Evolutionary conservation across 129 eudicot genomes (phyloP), one percentile per base, ranked within the genome.

Genomic region (Lonicera japonica): DNA sequence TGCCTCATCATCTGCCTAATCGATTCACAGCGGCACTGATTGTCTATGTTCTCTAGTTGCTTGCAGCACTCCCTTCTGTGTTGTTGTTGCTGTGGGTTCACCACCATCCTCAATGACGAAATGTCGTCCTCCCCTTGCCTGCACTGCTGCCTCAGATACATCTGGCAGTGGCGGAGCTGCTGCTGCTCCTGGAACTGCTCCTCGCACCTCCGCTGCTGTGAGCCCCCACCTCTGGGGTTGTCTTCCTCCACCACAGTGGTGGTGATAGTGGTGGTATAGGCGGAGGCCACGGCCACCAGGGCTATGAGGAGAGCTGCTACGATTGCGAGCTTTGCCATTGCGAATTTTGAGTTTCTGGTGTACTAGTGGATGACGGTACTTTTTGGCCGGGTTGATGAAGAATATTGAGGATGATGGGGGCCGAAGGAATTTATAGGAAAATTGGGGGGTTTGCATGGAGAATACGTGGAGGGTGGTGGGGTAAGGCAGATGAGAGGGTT

Each of bases 181-280:
- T 64, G 58, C 60, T 38, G 25, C 51, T 45, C 16, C 41, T 58
- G 46, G 41, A 63, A 17, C 60, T 65, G 60, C 58, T 48, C 46
- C 50, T 21, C 16, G 19, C 50, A 21, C 3, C 25, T 12, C 69
- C 51, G 46, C 22, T 25, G 21, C n/a, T n/a, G n/a, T 5, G 12
- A 9, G 11, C 52, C 45, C 9, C 61, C 8, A 7, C 8, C 19
- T 1, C 21, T 11, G 17, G 50, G 50, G 24, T 48, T 50, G 11
- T 47, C 70, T 51, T 65, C 70, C 52, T 65, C 70, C 22, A 65
- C 50, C 29, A 34, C 36, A 25, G 70, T 65, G 60, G 70, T 65
- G 1, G 60, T 65, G 60, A 52, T 52, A 60, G 70, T 65, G 59
- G 70, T 52, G 11, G 22, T 15, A 45, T 47, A 48, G 41, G 58